Evolutionary conservation across 768 basidiomycete species (phyloP).

Genomic region (Clitopilus passeckerianus): DNA sequence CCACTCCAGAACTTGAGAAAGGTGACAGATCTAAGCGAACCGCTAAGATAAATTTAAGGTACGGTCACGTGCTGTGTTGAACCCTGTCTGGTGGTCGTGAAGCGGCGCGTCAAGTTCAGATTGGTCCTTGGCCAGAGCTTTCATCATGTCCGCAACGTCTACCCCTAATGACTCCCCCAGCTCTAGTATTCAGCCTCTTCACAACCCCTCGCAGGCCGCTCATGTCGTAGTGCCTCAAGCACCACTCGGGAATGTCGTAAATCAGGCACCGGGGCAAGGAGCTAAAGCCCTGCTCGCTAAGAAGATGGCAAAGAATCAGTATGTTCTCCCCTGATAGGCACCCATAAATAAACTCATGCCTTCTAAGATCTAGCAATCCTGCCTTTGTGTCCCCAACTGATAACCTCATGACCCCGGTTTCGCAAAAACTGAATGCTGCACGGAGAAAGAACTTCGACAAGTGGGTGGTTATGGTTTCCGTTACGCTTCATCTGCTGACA

Average conservation of each 20-base stretch:
- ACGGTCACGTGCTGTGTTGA: conserved; percentile 3
- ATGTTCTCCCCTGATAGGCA: conserved; percentile 1
- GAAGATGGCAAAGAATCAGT: conserved; percentile 89
- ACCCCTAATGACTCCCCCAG: conserved; percentile 67
- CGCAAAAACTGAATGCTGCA: conserved; percentile 85
- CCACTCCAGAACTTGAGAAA: background rate
- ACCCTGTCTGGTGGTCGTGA: background rate
- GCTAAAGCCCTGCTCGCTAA: conserved; percentile 91
- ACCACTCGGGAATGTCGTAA: conserved; percentile 64
- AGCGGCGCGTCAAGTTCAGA: background rate
- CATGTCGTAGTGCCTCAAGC: conserved; percentile 75
- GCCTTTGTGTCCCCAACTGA: conserved; percentile 92
- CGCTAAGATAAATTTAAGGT: background rate
- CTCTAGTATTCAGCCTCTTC: conserved; percentile 73
- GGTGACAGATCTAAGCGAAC: background rate
- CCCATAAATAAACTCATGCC: conserved; percentile 9
- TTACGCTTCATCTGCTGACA: conserved; percentile 5
- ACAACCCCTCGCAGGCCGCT: conserved; percentile 80
- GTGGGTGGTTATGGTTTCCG: conserved; percentile 37
- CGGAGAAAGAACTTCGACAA: conserved; percentile 93
- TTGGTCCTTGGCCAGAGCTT: background rate
- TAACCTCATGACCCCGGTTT: conserved; percentile 89
- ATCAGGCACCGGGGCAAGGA: conserved; percentile 68
- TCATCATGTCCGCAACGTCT: conserved; percentile 46
- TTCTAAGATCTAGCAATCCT: conserved; percentile 57